These are phyloP conservation scores for Camellia sinensis DNA, from an alignment of 148 eudicot genomes.

Conservation along the genomic window DNA sequence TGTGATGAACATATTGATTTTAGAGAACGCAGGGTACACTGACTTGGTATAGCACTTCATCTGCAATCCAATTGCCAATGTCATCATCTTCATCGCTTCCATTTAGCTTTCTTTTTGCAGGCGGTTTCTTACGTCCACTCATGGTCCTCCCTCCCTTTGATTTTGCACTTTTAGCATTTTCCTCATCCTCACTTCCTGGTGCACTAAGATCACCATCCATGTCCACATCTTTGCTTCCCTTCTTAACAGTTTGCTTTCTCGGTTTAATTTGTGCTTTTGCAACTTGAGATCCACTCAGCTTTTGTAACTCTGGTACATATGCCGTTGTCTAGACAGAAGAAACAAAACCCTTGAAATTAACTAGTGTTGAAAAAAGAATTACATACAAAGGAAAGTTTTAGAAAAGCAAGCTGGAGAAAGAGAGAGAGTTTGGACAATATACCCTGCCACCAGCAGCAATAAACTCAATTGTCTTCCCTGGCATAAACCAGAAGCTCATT, in stretches of 20 bases:
- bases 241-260: slow-evolving; percentile 39
- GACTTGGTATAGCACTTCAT: slow-evolving; percentile 97
- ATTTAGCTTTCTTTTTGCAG: slow-evolving; percentile 26
- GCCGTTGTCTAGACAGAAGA: slow-evolving; percentile 71
- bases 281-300: slow-evolving; percentile 59
- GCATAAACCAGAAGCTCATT: slow-evolving; percentile 11
- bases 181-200: slow-evolving; percentile 35
- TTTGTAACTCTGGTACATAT: slow-evolving; percentile 86
- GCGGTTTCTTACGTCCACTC: slow-evolving; percentile 24
- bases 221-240: slow-evolving; percentile 37
- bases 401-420: neutral
- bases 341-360: neutral
- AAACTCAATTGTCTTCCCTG: slow-evolving; percentile 89
- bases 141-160: slow-evolving; percentile 36
- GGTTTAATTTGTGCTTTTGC: slow-evolving; percentile 50
- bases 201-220: slow-evolving; percentile 23
- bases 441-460: slow-evolving; percentile 91
- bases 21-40: slow-evolving; percentile 29
- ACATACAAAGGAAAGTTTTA: neutral
- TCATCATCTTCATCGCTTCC: slow-evolving; percentile 17
- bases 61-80: slow-evolving; percentile 99
- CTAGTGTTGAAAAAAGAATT: neutral
- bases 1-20: neutral
- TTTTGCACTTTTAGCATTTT: slow-evolving; percentile 26
- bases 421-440: slow-evolving; percentile 27